Evolutionary conservation across 352 stramenopile species (phyloP), one percentile per base, ranked within the genome.

Genomic region (Pythium myriotylum): DNA sequence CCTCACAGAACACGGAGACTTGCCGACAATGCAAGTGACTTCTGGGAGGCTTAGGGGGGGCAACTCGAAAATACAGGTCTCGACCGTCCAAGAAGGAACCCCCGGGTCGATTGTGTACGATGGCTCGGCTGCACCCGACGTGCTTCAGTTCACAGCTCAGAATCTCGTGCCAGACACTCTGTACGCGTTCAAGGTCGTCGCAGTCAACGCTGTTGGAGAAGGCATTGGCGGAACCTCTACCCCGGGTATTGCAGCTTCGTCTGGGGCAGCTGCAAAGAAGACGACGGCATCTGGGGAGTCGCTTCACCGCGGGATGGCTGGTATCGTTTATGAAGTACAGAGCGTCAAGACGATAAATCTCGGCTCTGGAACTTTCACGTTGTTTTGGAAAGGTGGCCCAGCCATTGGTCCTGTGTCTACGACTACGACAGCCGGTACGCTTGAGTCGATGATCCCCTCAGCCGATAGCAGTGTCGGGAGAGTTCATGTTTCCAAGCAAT

Each of bases 241-340:
- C 10, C 74, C 86, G 33, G 96, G 94, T n/a, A 94, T 98, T 13
- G 80, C 94, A n/a, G 90, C 96, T 5, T 92, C 92, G 2, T 83
- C 90, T 46, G 94, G 95, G 10, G 94, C 96, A 3, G 86, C 78
- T 20, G 84, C 95, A 22, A 69, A 62, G 3, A 79, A 89, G 65
- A 98, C 95, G 8, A 89, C 91, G n/a, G 95, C 95, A 1, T 90
- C 84, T 8, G 97, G 97, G 5, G 63, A 84, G 33, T 79, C 93
- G 3, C 68, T 99, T 20, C 52, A 59, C 1, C 81, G 88, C 49
- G 97, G 97, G 17, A 98, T 98, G 70, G 88, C 95, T 13, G 95
- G 96, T 4, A 81, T 96, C 29, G 92, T 99, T 22, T 97, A 97
- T 54, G 97, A 99, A 75, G 91, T 98, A 32, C 96, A 99, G 74